Percentiles rank a stretch among this genome's conserved stretches.
Evolutionary conservation across 257 asterid species (phyloP).

Genomic region (Cinchona pubescens): DNA sequence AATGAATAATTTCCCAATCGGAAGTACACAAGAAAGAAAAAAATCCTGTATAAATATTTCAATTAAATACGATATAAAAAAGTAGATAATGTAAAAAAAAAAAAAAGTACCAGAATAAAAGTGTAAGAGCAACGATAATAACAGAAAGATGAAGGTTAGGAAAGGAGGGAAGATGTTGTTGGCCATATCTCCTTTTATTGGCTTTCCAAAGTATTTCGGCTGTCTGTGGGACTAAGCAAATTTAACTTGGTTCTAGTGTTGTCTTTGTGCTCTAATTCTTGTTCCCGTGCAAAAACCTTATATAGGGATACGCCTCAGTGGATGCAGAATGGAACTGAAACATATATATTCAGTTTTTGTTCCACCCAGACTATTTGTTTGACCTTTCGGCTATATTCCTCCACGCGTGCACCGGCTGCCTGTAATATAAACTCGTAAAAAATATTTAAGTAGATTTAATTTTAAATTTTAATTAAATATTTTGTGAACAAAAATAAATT

Average conservation of each 20-base stretch:
- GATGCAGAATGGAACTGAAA: neutral
- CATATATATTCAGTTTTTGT: neutral
- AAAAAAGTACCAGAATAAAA: conserved; percentile 41
- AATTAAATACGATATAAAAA: neutral
- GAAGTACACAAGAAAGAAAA: too few species aligned
- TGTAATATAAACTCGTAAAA: neutral
- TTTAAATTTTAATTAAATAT: too few species aligned
- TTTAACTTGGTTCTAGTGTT: too few species aligned
- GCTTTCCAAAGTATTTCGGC: neutral
- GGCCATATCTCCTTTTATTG: conserved; percentile 29
- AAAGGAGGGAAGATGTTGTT: conserved; percentile 11
- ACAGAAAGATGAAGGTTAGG: conserved; percentile 34
- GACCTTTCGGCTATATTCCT: conserved; percentile 27
- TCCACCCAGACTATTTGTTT: conserved; percentile 39
- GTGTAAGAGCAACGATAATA: conserved; percentile 43
- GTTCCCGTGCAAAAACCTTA: neutral
- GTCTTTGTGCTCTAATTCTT: too few species aligned
- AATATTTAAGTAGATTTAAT: too few species aligned
- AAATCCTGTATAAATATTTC: too few species aligned
- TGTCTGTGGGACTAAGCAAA: neutral
- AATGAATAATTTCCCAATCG: too few species aligned
- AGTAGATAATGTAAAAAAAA: neutral
- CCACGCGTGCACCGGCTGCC: conserved; percentile 22
- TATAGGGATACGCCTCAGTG: neutral
- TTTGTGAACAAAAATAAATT: too few species aligned